Percentiles rank a stretch among this genome's conserved stretches.
Evolutionary conservation across 805 yeast genomes (phyloP).

Genomic region (Schizosaccharomyces lindneri): DNA sequence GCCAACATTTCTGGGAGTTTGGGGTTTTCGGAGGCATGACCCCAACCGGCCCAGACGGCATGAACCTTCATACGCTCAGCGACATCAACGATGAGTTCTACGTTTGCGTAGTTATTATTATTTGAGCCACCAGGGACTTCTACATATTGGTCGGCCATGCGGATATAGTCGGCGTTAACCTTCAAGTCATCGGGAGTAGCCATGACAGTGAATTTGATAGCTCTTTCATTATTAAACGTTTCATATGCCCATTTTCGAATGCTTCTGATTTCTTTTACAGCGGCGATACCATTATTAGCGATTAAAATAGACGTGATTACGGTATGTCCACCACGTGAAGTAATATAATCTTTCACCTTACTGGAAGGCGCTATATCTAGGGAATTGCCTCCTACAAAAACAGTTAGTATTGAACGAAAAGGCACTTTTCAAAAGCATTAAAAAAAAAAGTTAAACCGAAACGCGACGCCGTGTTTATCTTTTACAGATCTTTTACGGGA

Average conservation of each 20-base stretch:
- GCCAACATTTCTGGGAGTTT: constrained; percentile 79
- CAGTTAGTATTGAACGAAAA: not conserved
- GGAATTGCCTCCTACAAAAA: constrained; percentile 39
- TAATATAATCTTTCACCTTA: constrained; percentile 60
- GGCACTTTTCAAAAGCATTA: not conserved
- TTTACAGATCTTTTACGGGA: constrained; percentile 8
- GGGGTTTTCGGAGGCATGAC: constrained; percentile 99
- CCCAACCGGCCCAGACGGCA: constrained; percentile 99
- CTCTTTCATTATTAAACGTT: constrained; percentile 88
- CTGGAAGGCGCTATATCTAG: constrained; percentile 47
- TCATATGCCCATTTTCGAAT: constrained; percentile 98
- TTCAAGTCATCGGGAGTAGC: constrained; percentile 98
- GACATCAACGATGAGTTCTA: constrained; percentile 82
- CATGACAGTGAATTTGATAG: constrained; percentile 88
- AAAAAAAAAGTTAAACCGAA: too few relatives aligned
- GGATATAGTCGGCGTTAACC: constrained; percentile 90
- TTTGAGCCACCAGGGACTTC: constrained; percentile 99
- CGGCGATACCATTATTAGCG: constrained; percentile 98
- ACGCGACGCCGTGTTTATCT: too few relatives aligned
- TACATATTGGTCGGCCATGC: constrained; percentile 97
- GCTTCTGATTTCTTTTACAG: constrained; percentile 92
- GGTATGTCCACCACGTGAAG: constrained; percentile 76
- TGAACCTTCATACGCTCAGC: constrained; percentile 93
- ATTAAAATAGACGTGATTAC: constrained; percentile 70
- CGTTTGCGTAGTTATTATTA: constrained; percentile 94